A percentile compares a stretch with the other conserved stretches of the same genome.
Conservation (phyloP, 352 stramenopile genomes). For the Aphanomyces astaci region DNA sequence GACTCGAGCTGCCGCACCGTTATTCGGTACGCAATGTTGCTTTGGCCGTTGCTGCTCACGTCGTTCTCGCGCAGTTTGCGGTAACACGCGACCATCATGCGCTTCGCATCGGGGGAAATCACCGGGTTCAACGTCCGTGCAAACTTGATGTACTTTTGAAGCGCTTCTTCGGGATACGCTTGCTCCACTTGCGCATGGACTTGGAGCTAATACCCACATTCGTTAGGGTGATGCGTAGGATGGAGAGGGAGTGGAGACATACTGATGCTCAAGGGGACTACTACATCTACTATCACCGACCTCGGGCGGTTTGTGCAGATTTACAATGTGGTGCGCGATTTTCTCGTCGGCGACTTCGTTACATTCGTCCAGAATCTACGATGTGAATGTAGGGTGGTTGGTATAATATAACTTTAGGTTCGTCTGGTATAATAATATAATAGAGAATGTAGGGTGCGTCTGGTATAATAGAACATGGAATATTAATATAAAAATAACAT, state of each 20-base stretch:
- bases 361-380: constrained; percentile 91
- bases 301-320: constrained; percentile 86
- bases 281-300: too few species aligned
- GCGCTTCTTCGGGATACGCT: constrained; percentile 67
- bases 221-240: too few species aligned
- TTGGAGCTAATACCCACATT: constrained; percentile 26
- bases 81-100: constrained; percentile 97
- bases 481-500: too few species aligned
- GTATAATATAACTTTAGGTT: too few species aligned
- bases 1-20: constrained; percentile 98
- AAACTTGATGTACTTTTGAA: constrained; percentile 95
- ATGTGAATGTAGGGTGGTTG: neutral
- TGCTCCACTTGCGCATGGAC: constrained; percentile 23
- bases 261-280: too few species aligned
- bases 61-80: constrained; percentile 94
- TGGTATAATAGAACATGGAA: too few species aligned
- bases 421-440: too few species aligned
- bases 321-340: constrained; percentile 97
- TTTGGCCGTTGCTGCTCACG: constrained; percentile 85
- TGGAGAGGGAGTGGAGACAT: too few species aligned
- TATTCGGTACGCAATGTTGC: constrained; percentile 96
- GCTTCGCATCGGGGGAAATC: constrained; percentile 70
- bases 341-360: constrained; percentile 90
- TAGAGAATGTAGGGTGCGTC: too few species aligned
- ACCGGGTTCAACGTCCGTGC: constrained; percentile 62